A percentile compares a stretch with the other conserved stretches of the same genome.
These are phyloP conservation scores for Pyrus bretschneideri DNA, from an alignment of 306 rosid species.

Conservation along the genomic window DNA sequence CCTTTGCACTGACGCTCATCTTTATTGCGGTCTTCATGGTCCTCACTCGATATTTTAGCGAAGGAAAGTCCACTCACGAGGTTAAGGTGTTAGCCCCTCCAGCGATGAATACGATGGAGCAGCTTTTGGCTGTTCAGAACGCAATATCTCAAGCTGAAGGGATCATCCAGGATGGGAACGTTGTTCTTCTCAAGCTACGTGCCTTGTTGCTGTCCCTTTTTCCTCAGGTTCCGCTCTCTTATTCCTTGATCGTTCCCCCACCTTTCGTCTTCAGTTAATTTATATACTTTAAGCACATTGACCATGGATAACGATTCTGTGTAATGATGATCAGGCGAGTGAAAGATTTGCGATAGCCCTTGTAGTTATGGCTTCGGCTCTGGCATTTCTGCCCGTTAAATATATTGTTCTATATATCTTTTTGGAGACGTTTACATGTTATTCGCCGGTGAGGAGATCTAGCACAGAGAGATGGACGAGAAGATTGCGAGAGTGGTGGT, in stretches of 20 bases:
- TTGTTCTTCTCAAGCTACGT: conserved; percentile 76
- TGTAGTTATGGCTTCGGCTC: conserved; percentile 38
- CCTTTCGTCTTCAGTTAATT: background rate
- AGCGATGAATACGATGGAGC: conserved; percentile 83
- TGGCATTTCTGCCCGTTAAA: conserved; percentile 57
- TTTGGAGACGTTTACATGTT: conserved; percentile 63
- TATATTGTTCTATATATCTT: conserved; percentile 50
- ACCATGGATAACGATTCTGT: background rate
- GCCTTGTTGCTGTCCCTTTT: conserved; percentile 66
- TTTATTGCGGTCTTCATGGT: conserved; percentile 61
- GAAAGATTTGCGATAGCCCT: conserved; percentile 58
- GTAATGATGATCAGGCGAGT: conserved; percentile 62
- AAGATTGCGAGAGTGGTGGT: conserved; percentile 96
- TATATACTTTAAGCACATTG: background rate
- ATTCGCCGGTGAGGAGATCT: conserved; percentile 68
- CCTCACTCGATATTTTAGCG: conserved; percentile 42
- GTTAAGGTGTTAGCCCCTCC: conserved; percentile 80
- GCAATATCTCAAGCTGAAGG: conserved; percentile 73
- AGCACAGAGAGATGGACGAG: conserved; percentile 76
- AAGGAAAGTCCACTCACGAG: conserved; percentile 46
- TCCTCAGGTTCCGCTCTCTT: conserved; percentile 70
- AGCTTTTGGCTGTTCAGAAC: conserved; percentile 87
- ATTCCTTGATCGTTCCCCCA: background rate
- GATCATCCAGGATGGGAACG: conserved; percentile 64
- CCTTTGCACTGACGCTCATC: conserved; percentile 39